A percentile compares a stretch with the other conserved stretches of the same genome.
phyloP scores from a whole-genome alignment of 2,329 filamentous ascomycete species.

The Fonsecaea monophora region DNA sequence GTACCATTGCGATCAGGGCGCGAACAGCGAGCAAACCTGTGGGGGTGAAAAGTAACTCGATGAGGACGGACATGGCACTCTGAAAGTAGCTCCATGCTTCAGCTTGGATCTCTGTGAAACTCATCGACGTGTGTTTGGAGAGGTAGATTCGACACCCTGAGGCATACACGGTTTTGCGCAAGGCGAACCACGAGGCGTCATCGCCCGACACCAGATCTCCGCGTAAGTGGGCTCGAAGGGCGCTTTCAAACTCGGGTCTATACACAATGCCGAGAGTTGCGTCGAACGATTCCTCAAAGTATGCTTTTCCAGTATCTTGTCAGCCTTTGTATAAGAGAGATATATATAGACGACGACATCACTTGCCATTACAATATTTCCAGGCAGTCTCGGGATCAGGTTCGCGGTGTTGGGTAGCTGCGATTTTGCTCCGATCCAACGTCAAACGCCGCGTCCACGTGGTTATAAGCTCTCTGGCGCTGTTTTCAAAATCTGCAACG shows the following conservation, averaged over 20 bases:
- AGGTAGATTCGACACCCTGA: slow-evolving; percentile 14
- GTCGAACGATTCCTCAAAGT: slow-evolving; percentile 17
- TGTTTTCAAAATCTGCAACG: background rate
- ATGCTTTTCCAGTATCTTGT: slow-evolving; percentile 1
- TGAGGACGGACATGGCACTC: slow-evolving; percentile 17
- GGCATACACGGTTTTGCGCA: slow-evolving; percentile 21
- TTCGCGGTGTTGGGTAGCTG: slow-evolving; percentile 7
- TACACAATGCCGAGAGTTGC: slow-evolving; percentile 7
- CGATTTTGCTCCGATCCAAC: background rate
- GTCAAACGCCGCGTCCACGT: background rate
- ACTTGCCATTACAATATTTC: slow-evolving; percentile 14
- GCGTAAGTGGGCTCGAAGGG: slow-evolving; percentile 7
- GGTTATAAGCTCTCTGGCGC: background rate
- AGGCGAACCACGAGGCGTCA: slow-evolving; percentile 20
- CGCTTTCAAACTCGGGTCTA: slow-evolving; percentile 7
- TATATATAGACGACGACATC: background rate
- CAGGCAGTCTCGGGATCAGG: slow-evolving; percentile 18
- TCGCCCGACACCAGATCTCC: background rate
- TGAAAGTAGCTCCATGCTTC: slow-evolving; percentile 19
- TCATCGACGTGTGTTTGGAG: background rate
- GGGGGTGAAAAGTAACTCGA: slow-evolving; percentile 10
- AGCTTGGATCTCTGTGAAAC: slow-evolving; percentile 8
- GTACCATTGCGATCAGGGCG: slow-evolving; percentile 18
- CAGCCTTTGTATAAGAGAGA: background rate
- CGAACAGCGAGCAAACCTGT: slow-evolving; percentile 8